phyloP scores from a whole-genome alignment of 345 rosid species.

The Toxicodendron radicans region DNA sequence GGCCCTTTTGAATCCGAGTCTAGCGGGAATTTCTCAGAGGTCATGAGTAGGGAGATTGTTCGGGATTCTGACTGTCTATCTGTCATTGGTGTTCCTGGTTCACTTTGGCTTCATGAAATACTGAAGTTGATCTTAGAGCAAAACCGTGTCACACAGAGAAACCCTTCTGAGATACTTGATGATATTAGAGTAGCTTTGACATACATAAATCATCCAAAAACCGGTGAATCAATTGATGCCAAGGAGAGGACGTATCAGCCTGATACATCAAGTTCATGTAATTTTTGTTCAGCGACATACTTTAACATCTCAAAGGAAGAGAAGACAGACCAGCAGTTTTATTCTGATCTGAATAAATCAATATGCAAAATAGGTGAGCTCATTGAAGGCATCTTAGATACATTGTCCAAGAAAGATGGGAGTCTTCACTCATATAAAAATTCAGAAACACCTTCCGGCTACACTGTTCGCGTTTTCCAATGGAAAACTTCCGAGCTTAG shows the following conservation, averaged over 20 bases:
- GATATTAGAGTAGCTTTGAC: slow-evolving; percentile 57
- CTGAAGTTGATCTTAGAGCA: slow-evolving; percentile 51
- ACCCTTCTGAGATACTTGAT: slow-evolving; percentile 52
- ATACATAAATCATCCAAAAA: slow-evolving; percentile 24
- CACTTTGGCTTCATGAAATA: slow-evolving; percentile 47
- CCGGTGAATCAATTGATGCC: slow-evolving; percentile 15
- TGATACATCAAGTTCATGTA: slow-evolving; percentile 14
- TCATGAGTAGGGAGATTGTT: slow-evolving; percentile 31
- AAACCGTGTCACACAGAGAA: slow-evolving; percentile 35
- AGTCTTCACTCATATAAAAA: slow-evolving; percentile 35
- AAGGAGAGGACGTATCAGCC: slow-evolving; percentile 25
- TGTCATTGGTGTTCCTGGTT: slow-evolving; percentile 27
- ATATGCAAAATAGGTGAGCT: slow-evolving; percentile 61
- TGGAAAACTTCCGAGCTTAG: slow-evolving; percentile 82
- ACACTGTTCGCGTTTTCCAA: slow-evolving; percentile 75
- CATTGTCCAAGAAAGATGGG: slow-evolving; percentile 42
- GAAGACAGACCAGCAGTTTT: slow-evolving; percentile 25
- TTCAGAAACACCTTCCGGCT: slow-evolving; percentile 56
- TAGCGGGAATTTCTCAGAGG: slow-evolving; percentile 28
- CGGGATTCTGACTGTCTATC: slow-evolving; percentile 29
- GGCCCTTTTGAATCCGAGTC: slow-evolving; percentile 27
- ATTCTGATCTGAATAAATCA: slow-evolving; percentile 51
- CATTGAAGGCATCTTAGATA: slow-evolving; percentile 57
- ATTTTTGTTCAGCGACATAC: slow-evolving; percentile 22
- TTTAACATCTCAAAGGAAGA: slow-evolving; percentile 17